phyloP scores from a whole-genome alignment of 192 early-diverging fungal species.

The Podila verticillata region DNA sequence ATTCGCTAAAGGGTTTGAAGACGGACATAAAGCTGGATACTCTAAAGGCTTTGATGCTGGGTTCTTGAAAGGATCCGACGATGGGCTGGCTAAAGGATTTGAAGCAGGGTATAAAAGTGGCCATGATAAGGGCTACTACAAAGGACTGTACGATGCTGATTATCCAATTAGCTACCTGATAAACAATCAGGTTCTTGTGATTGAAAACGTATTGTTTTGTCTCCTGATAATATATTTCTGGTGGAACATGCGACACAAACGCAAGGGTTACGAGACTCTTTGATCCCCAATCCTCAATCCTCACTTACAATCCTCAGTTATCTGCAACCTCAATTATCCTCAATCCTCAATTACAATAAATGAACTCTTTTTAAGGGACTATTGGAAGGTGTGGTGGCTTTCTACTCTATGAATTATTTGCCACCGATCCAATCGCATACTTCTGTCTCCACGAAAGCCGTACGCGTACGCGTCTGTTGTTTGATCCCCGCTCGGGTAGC shows the following conservation, averaged over 20 bases:
- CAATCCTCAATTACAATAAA: too few relatives aligned
- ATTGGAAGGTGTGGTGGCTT: too few relatives aligned
- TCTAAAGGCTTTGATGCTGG: background rate
- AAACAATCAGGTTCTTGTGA: slow-evolving; percentile 24
- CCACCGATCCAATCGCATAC: too few relatives aligned
- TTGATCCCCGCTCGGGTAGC: too few relatives aligned
- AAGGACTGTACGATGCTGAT: slow-evolving; percentile 21
- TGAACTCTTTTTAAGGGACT: too few relatives aligned
- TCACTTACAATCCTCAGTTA: background rate
- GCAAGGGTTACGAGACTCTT: slow-evolving; percentile 1
- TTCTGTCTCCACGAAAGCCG: too few relatives aligned
- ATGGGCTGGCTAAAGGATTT: slow-evolving; percentile 8
- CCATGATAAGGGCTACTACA: slow-evolving; percentile 18
- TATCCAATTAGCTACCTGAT: slow-evolving; percentile 21
- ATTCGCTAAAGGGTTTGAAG: background rate
- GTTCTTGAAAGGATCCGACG: background rate
- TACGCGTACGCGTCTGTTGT: too few relatives aligned
- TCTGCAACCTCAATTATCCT: slow-evolving; percentile 7
- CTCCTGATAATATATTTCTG: slow-evolving; percentile 6
- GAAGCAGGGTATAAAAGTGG: slow-evolving; percentile 18
- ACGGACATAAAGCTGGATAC: background rate
- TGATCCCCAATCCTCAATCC: slow-evolving; percentile 1
- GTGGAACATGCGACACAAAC: slow-evolving; percentile 2
- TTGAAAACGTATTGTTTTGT: slow-evolving; percentile 5
- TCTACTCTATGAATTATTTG: too few relatives aligned